Evolutionary conservation across 768 basidiomycete species (phyloP), one percentile per base, ranked within the genome.

Genomic region (Collybiopsis luxurians): DNA sequence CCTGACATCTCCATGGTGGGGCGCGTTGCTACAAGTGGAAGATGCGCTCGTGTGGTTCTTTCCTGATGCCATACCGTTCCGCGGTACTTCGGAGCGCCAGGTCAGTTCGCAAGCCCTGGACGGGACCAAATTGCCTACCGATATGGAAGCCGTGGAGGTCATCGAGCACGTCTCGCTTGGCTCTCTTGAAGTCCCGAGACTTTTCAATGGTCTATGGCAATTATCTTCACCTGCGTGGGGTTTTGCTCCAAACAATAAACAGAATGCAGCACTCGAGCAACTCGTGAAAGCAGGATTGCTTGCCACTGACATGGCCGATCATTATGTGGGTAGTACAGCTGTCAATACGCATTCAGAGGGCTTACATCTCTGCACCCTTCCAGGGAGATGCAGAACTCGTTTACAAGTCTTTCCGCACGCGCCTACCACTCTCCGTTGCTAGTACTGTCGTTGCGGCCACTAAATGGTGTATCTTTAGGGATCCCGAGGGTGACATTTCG

Each of bases 181-280:
- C 17, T 69, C 71, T 9, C 70, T 74, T 58, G 60, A 56, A 11
- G 75, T 74, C n/a, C 77, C 82, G 30, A 72, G 82, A 55, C 58
- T 84, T 54, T 81, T 80, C 76, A 73, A 72, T 15, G 82, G 82
- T 34, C 76, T 85, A 3, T 85, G 84, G 83, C 84, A 85, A 45
- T 73, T 85, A 48, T 83, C 84, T 28, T 80, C 79, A 61, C 79
- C 79, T 7, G 82, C 84, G 1, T 85, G 83, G 83, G 83, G 83
- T 5, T 79, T 75, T 51, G 79, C 82, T 0, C 55, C 60, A 4
- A 59, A 48, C 36, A 19, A 36, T 23, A 49, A 56, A 34, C 54
- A 59, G 34, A 50, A 51, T 23, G 38, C 43, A 1, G 57, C 58
- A 3, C 54, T 61, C 19, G 50, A 17, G 21, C 45, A 31, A 11